phyloP scores from a whole-genome alignment of 176 grass and related monocot genomes.

The Rhynchospora tenuis region DNA sequence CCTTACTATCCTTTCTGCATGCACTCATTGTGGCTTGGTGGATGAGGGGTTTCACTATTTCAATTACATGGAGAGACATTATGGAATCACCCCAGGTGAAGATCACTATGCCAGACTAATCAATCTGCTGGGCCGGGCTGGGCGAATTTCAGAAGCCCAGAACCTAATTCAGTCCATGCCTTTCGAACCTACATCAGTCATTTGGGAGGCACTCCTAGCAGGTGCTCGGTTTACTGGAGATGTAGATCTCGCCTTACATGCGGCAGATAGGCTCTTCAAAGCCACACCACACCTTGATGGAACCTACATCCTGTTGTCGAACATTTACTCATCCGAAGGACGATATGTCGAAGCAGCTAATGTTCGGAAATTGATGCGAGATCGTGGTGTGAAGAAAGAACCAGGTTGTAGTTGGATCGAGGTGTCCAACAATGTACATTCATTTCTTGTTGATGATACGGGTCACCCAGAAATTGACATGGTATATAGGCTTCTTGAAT shows the following conservation, averaged over 20 bases:
- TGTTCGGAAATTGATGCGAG: conserved; percentile 92
- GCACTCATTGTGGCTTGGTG: conserved; percentile 74
- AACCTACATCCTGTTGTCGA: conserved; percentile 79
- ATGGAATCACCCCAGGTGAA: conserved; percentile 65
- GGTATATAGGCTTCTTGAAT: conserved; percentile 66
- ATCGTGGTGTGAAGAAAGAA: conserved; percentile 91
- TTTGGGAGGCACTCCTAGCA: conserved; percentile 76
- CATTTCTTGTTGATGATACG: conserved; percentile 79
- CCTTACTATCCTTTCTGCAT: conserved; percentile 69
- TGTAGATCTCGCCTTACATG: conserved; percentile 53
- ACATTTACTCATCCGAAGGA: conserved; percentile 81
- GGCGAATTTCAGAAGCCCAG: conserved; percentile 58
- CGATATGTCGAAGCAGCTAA: conserved; percentile 63
- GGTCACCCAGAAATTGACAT: conserved; percentile 54
- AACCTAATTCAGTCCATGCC: conserved; percentile 72
- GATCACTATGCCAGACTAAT: conserved; percentile 78
- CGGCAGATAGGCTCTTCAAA: conserved; percentile 63
- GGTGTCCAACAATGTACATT: conserved; percentile 67
- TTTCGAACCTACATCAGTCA: conserved; percentile 49
- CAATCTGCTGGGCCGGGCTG: conserved; percentile 68
- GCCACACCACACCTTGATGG: conserved; percentile 70
- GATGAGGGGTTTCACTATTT: conserved; percentile 77
- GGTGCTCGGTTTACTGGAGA: conserved; percentile 58
- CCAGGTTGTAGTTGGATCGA: conserved; percentile 98
- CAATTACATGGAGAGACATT: conserved; percentile 71